A percentile compares a stretch with the other conserved stretches of the same genome.
phyloP scores from a whole-genome alignment of 345 rosid genomes.

The Populus euphratica region DNA sequence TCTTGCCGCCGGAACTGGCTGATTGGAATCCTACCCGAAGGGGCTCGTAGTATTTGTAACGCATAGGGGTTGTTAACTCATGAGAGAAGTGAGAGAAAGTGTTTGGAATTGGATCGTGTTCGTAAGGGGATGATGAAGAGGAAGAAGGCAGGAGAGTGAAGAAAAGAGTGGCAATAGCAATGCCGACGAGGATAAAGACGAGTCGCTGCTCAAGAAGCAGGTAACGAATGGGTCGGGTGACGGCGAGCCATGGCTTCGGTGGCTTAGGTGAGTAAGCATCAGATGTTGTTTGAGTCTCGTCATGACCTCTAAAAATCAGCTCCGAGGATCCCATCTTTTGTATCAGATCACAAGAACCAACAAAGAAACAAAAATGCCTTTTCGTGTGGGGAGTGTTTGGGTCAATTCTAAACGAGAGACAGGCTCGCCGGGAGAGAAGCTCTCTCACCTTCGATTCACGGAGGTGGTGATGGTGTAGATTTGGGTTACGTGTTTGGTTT shows the following conservation, averaged over 20 bases:
- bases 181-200: conserved; percentile 74
- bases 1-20: conserved; percentile 53
- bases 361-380: background rate
- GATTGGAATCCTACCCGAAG: conserved; percentile 29
- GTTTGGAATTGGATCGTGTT: conserved; percentile 27
- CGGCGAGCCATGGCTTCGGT: conserved; percentile 61
- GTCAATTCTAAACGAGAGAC: background rate
- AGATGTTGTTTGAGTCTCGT: conserved; percentile 45
- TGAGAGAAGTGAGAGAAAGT: conserved; percentile 28
- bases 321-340: conserved; percentile 57
- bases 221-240: conserved; percentile 66
- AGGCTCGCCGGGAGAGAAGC: background rate
- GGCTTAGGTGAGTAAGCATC: conserved; percentile 70
- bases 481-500: background rate
- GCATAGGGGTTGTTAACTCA: conserved; percentile 5
- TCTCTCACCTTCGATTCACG: background rate
- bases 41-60: conserved; percentile 34
- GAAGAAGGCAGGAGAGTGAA: conserved; percentile 58
- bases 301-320: conserved; percentile 74
- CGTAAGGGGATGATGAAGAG: conserved; percentile 13
- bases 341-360: background rate
- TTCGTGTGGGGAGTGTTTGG: background rate
- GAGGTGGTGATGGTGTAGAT: background rate
- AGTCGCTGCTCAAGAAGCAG: conserved; percentile 92
- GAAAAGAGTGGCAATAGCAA: conserved; percentile 69